Evolutionary conservation across 345 rosid genomes (phyloP), one percentile per base, ranked within the genome.

Genomic region (Bretschneidera sinensis): DNA sequence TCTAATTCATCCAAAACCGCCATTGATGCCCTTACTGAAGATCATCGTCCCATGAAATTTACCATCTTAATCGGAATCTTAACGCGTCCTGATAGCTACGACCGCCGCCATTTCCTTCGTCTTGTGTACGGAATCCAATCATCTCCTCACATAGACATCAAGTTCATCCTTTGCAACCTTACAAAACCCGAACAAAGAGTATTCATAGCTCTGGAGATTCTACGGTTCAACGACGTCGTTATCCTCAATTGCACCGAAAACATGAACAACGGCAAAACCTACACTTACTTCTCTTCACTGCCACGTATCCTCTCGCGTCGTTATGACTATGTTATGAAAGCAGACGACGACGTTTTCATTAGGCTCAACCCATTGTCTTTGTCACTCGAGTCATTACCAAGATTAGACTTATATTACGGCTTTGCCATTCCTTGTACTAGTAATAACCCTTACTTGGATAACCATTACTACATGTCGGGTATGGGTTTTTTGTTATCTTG

Each of bases 391-490:
- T 65, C 67, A 5, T 31, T 78, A 15, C 74, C 81, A 0, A 56
- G 74, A 25, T 22, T 14, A 6, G 76, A 81, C 59, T 34, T 78
- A 61, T 76, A 81, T 60, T 78, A 78, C 5, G 78, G 79, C 2
- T 81, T 68, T 9, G 78, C 71, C 31, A 74, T 81, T 20, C 83
- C 81, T 0, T 78, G 81, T 31, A 16, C 5, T 0, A 76, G 79
- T 65, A 73, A 43, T 68, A 74, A 71, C 59, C 74, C 83, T 1
- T 69, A 20, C n/a, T 53, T 28, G 65, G 33, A 28, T 28, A n/a
- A n/a, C n/a, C n/a, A n/a, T n/a, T 70, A 74, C 24, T 81, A 78
- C 72, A 81, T 78, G 81, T 78, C 74, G 0, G 76, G 76, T 9
- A 76, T 74, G 79, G 79, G 81, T 19, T 79, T 62, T 45, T 33